These are phyloP conservation scores for Cokeromyces recurvatus DNA, from an alignment of 371 early-diverging fungal genomes.

Conservation along the genomic window DNA sequence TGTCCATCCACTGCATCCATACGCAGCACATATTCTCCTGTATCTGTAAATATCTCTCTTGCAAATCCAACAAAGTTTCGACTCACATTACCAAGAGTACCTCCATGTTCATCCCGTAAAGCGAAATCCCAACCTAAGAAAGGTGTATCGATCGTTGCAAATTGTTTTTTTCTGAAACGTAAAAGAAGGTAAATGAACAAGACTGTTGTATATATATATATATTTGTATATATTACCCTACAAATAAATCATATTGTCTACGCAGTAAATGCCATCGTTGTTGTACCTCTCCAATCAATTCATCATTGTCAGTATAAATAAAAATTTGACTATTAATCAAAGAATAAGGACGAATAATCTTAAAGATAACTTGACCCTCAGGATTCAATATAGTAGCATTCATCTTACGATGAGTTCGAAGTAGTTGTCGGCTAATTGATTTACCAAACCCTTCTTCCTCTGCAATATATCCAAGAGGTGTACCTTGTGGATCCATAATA, in stretches of 20 bases:
- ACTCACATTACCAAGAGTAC: slow-evolving; percentile 60
- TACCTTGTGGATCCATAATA: slow-evolving; percentile 70
- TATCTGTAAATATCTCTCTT: slow-evolving; percentile 82
- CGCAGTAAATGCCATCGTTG: slow-evolving; percentile 87
- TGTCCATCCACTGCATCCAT: slow-evolving; percentile 64
- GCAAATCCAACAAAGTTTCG: slow-evolving; percentile 86
- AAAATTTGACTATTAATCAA: slow-evolving; percentile 76
- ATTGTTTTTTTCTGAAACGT: slow-evolving; percentile 58
- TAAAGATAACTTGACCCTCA: slow-evolving; percentile 67
- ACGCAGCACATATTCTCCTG: slow-evolving; percentile 77
- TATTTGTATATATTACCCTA: slow-evolving; percentile 36
- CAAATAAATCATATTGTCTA: slow-evolving; percentile 80
- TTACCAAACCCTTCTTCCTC: slow-evolving; percentile 69
- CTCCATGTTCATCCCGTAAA: slow-evolving; percentile 60
- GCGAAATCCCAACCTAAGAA: slow-evolving; percentile 82
- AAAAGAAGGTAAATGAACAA: no score
- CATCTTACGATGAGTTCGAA: slow-evolving; percentile 77
- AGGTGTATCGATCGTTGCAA: slow-evolving; percentile 76
- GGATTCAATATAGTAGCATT: slow-evolving; percentile 71
- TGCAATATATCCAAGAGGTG: slow-evolving; percentile 73
- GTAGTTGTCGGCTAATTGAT: slow-evolving; percentile 66
- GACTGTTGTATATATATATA: no score
- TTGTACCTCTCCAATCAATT: slow-evolving; percentile 82
- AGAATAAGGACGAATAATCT: slow-evolving; percentile 74
- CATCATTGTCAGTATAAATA: slow-evolving; percentile 56